Evolutionary conservation across 495 filamentous ascomycete species (phyloP), one percentile per base, ranked within the genome.

Genomic region (Letharia columbiana): DNA sequence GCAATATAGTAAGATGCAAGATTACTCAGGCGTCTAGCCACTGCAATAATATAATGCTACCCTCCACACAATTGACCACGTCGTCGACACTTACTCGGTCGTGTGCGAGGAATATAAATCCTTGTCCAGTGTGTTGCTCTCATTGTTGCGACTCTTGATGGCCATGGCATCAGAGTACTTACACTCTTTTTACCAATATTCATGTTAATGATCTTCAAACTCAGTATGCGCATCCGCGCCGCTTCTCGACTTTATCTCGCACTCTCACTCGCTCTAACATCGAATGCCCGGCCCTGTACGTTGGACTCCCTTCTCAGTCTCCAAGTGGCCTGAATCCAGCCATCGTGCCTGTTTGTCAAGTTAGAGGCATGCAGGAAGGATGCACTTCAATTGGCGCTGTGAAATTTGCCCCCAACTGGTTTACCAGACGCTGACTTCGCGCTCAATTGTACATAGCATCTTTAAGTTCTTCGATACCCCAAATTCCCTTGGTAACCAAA

Each of bases 271-370:
- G 28, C 15, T 35, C 18, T 4, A 17, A 35, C 17, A 33, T 56
- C 52, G 35, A 56, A 18, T 56, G 52, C 52, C 35, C 28, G 35
- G 52, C 52, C 52, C 17, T 56, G 52, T 56, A 56, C 31, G 52
- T 56, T 35, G 31, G 31, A 56, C 18, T 35, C 28, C 52, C 1
- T 31, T 35, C 15, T 15, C 52, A 56, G 7, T 18, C 28, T 56
- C 18, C n/a, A 31, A 1, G 1, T 28, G 23, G 23, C 23, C 23
- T 28, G 23, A 28, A 28, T 28, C 1, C 31, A 18, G 15, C 31
- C 52, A 2, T 7, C 35, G 52, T 35, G 52, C 28, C 52, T 35
- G 4, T 31, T 18, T 4, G 52, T 6, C 52, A 56, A 35, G 31
- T 18, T 3, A 17, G 31, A 12, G 5, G 6, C 52, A 56, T 35